Evolutionary conservation across 2,329 filamentous ascomycete genomes (phyloP), one percentile per base, ranked within the genome.

Genomic region (Biscogniauxia marginata): DNA sequence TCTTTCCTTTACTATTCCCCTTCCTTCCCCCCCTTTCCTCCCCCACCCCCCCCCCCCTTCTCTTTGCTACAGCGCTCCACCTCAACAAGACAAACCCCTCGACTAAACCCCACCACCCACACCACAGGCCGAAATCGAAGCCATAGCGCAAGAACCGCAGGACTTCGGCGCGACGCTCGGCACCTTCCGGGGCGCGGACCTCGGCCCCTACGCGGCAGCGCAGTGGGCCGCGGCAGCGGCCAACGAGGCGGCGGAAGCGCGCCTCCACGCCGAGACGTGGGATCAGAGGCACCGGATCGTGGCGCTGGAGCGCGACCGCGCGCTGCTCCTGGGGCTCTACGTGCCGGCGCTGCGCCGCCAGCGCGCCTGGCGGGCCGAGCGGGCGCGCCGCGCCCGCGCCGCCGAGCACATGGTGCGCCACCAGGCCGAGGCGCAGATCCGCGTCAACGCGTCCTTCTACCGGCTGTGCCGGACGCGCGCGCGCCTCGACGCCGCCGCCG

Each of bases 101-200:
- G n/a, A n/a, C n/a, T n/a, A n/a, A n/a, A n/a, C n/a, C n/a, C n/a
- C n/a, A n/a, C n/a, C n/a, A n/a, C n/a, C n/a, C n/a, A n/a, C n/a
- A n/a, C n/a, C 18, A 19, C 49, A 69, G 65, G 52, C 54, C 23
- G 64, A 67, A 51, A 59, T 66, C 25, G 18, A 63, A 23, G 34
- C 46, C 19, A 61, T 39, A 1, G 48, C 34, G 21, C 7, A 22
- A n/a, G 34, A 30, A 3, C 59, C 19, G 20, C 45, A 18, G n/a
- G 24, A 16, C 24, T 20, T 1, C 24, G 52, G 7, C 49, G 57
- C 18, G 50, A 52, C 8, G 23, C 51, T 7, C 20, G 46, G 46
- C 3, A n/a, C 13, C 9, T 46, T 48, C 19, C 39, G 49, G 2
- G 30, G 53, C 2, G 6, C 46, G 1, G 51, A 63, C 7, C 44